Percentiles rank a stretch among this genome's conserved stretches.
These are phyloP conservation scores for Quercus lobata DNA, from an alignment of 331 rosid species.

Conservation along the genomic window DNA sequence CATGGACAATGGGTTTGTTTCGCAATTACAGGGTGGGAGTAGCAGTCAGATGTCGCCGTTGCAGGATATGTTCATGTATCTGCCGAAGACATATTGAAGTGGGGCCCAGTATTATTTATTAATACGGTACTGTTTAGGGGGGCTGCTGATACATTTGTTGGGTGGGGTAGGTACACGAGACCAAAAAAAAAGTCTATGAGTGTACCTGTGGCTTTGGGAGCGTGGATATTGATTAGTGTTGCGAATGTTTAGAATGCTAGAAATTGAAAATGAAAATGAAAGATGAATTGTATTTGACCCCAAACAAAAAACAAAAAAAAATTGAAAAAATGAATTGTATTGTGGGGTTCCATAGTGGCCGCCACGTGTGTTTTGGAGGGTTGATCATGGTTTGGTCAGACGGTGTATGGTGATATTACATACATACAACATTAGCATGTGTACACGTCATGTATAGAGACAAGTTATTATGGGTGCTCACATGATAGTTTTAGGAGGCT, in stretches of 20 bases:
- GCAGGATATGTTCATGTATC: conserved; percentile 54
- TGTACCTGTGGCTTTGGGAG: conserved; percentile 40
- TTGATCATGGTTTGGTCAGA: conserved; percentile 8
- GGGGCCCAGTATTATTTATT: neutral
- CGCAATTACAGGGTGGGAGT: conserved; percentile 27
- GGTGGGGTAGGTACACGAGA: conserved; percentile 33
- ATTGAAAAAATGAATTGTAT: neutral
- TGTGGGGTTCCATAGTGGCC: conserved; percentile 17
- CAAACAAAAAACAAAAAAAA: neutral
- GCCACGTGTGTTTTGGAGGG: neutral
- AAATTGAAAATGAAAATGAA: neutral
- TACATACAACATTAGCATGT: conserved; percentile 18
- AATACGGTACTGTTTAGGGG: neutral
- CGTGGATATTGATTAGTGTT: neutral
- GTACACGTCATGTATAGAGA: conserved; percentile 23
- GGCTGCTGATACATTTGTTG: neutral
- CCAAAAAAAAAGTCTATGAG: conserved; percentile 39
- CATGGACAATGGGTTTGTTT: conserved; percentile 24
- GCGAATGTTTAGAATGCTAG: neutral
- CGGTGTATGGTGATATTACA: conserved; percentile 21
- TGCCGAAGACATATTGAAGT: conserved; percentile 28
- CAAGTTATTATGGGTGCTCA: neutral
- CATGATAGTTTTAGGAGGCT: conserved; percentile 5
- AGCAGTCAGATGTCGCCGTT: conserved; percentile 46
- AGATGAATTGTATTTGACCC: neutral